Evolutionary conservation across 2,329 filamentous ascomycete species (phyloP), one percentile per base, ranked within the genome.

Genomic region (Alternaria postmessia): DNA sequence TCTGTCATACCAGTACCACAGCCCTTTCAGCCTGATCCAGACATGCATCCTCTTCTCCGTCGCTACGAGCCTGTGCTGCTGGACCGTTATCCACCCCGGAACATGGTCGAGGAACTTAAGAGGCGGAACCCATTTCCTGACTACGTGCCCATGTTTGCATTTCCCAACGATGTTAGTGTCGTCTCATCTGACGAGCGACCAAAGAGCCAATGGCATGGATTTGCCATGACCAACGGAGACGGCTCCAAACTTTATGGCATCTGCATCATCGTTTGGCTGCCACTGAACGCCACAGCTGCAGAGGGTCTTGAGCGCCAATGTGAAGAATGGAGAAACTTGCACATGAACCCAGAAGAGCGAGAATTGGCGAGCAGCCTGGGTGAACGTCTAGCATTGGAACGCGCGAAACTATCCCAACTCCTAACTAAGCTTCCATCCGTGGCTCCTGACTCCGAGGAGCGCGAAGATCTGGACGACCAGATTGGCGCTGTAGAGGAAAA

Each of bases 111-210:
- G 59, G 94, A 97, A 69, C 80, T 91, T 52, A 88, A 91, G 68
- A 86, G 91, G 71, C 87, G 95, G 73, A 93, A 93, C 54, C 89
- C 87, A 58, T 98, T 99, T 74, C 95, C 95, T 1, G 95, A 99
- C 75, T 99, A 97, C 73, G 93, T 99, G 18, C 95, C 95, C 57
- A 98, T 99, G 95, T 99, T 99, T 79, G 94, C 95, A 54, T 99
- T 98, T 72, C 95, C 95, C 46, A 97, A 98, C 79, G 95, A 99
- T 78, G 95, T 99, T 70, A 93, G 93, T 65, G 95, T 99, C 53
- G 92, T 98, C 9, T 97, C 95, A 1, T 94, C 94, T 1, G 95
- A 99, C 73, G 93, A 97, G 76, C 87, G 94, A 63, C 95, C 95
- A 1, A 87, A 93, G 63, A 94, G 95, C n/a, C 97, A 94, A 24